A percentile compares a stretch with the other conserved stretches of the same genome.
Evolutionary conservation across 768 basidiomycete genomes (phyloP).

Genomic region (Pulveroboletus sp.): DNA sequence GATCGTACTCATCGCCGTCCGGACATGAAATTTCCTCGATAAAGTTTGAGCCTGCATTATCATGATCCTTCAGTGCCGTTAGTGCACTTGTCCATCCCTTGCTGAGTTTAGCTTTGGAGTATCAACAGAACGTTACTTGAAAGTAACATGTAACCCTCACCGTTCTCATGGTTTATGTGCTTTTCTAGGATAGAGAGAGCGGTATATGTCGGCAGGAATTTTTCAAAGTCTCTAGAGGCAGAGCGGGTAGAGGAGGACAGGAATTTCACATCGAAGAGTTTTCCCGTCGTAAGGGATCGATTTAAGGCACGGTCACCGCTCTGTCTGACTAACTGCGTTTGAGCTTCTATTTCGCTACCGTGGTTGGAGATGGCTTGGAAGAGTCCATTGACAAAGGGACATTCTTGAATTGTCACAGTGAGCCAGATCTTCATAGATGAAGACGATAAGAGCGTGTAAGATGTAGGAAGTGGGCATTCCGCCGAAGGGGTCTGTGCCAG

Average conservation of each 20-base stretch:
- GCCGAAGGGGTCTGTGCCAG: slow-evolving; percentile 3
- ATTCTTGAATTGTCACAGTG: slow-evolving; percentile 11
- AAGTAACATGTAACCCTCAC: slow-evolving; percentile 3
- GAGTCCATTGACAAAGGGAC: slow-evolving; percentile 15
- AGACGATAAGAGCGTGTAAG: not conserved
- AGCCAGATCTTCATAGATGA: slow-evolving; percentile 6
- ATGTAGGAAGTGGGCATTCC: not conserved
- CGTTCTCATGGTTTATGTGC: slow-evolving; percentile 3
- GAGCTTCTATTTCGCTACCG: not conserved
- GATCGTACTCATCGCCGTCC: slow-evolving; percentile 13
- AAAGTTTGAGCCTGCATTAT: not conserved
- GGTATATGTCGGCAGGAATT: slow-evolving; percentile 9
- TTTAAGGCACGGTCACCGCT: slow-evolving; percentile 5
- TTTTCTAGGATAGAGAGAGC: slow-evolving; percentile 13
- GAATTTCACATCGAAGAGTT: slow-evolving; percentile 19
- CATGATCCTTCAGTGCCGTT: not conserved
- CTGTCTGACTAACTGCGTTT: slow-evolving; percentile 4
- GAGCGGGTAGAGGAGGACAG: slow-evolving; percentile 5
- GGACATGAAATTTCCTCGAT: slow-evolving; percentile 6
- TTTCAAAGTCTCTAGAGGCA: not conserved
- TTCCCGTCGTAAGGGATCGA: slow-evolving; percentile 17
- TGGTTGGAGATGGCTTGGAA: not conserved
- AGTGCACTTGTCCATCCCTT: slow-evolving; percentile 10
- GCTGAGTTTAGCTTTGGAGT: slow-evolving; percentile 5
- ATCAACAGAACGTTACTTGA: not conserved